Percentiles rank a stretch among this genome's conserved stretches.
Conservation (phyloP, 495 filamentous ascomycete genomes). For the Chaetomidium leptoderma region DNA sequence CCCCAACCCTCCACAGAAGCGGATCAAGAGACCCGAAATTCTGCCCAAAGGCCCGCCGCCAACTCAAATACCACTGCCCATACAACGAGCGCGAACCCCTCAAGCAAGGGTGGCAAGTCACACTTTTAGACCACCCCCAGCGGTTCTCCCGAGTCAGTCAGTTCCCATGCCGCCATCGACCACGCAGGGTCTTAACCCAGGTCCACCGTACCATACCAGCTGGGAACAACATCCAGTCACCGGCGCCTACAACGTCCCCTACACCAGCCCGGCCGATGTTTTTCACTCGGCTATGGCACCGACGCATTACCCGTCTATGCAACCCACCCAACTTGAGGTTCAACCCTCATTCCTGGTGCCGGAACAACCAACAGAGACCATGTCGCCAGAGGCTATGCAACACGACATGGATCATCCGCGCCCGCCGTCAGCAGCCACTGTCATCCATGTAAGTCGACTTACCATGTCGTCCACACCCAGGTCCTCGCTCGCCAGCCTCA, state of each 20-base stretch:
- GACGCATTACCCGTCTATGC: slow-evolving; percentile 17
- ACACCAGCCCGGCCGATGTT: slow-evolving; percentile 16
- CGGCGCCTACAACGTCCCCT: slow-evolving; percentile 20
- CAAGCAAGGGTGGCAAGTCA: slow-evolving; percentile 5
- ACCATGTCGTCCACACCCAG: slow-evolving; percentile 22
- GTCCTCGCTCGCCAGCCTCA: slow-evolving; percentile 21
- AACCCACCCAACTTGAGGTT: slow-evolving; percentile 13
- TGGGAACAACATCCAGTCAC: slow-evolving; percentile 19
- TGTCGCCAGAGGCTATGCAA: slow-evolving; percentile 13
- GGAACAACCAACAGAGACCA: slow-evolving; percentile 5
- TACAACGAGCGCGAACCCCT: slow-evolving; percentile 22
- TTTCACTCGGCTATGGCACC: slow-evolving; percentile 17
- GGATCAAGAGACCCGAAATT: slow-evolving; percentile 21
- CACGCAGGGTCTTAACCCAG: slow-evolving; percentile 10
- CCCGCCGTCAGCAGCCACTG: slow-evolving; percentile 16
- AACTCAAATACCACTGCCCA: slow-evolving; percentile 25
- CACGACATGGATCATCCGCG: slow-evolving; percentile 10
- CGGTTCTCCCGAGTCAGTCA: slow-evolving; percentile 17
- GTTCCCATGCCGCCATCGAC: slow-evolving; percentile 8
- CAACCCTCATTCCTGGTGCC: slow-evolving; percentile 10
- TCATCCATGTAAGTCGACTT: slow-evolving; percentile 17
- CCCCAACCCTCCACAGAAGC: slow-evolving; percentile 19
- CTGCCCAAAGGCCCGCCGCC: slow-evolving; percentile 18
- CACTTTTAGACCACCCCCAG: slow-evolving; percentile 5
- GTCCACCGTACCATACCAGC: slow-evolving; percentile 10